phyloP scores from a whole-genome alignment of 345 rosid species.

The Salix dunnii region DNA sequence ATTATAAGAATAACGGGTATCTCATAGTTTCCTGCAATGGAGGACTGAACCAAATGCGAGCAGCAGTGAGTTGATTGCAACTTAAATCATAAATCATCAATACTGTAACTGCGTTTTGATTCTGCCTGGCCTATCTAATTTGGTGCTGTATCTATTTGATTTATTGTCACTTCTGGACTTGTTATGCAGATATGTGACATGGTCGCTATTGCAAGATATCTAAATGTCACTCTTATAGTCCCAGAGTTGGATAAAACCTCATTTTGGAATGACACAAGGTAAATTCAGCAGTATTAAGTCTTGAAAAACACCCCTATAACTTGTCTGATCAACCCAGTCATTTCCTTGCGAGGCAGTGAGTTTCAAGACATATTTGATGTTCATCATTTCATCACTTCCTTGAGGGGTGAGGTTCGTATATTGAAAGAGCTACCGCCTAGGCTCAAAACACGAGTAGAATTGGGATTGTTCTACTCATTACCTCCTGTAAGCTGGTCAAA shows the following conservation, averaged over 20 bases:
- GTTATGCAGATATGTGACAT: slow-evolving; percentile 85
- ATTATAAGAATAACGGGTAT: slow-evolving; percentile 84
- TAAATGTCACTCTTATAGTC: slow-evolving; percentile 87
- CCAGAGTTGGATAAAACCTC: slow-evolving; percentile 95
- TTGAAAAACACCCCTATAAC: not conserved
- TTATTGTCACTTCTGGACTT: slow-evolving; percentile 17
- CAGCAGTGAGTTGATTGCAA: slow-evolving; percentile 61
- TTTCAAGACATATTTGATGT: slow-evolving; percentile 92
- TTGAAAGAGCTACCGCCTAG: slow-evolving; percentile 78
- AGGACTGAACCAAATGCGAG: slow-evolving; percentile 99
- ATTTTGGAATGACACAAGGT: slow-evolving; percentile 98
- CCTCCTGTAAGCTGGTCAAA: slow-evolving; percentile 96
- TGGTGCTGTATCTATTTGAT: not conserved
- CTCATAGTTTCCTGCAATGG: slow-evolving; percentile 95
- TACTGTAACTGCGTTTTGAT: not conserved
- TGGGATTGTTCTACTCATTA: slow-evolving; percentile 58
- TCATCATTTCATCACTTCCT: slow-evolving; percentile 78
- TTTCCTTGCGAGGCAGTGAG: slow-evolving; percentile 48
- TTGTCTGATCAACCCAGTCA: slow-evolving; percentile 6
- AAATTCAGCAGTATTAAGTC: not conserved
- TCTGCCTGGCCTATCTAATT: not conserved
- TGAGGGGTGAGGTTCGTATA: slow-evolving; percentile 91
- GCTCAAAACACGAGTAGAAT: slow-evolving; percentile 67
- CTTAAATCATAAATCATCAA: slow-evolving; percentile 9
- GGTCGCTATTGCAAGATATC: slow-evolving; percentile 82